phyloP scores from a whole-genome alignment of 2,329 filamentous ascomycete species.

The Ophiostoma novo-ulmi region DNA sequence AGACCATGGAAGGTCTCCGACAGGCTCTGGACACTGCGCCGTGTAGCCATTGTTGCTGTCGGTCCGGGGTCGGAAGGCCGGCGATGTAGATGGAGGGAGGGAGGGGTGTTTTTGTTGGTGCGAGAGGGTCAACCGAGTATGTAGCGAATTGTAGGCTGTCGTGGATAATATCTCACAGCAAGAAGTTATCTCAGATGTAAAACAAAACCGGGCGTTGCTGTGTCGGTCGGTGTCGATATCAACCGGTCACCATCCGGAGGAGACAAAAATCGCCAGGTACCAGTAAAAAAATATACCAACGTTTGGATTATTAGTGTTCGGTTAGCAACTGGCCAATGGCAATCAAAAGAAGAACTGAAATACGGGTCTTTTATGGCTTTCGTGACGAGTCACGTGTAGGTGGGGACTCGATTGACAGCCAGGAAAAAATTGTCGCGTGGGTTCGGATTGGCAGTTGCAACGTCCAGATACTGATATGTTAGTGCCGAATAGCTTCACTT shows the following conservation, averaged over 20 bases:
- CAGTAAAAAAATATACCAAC: background rate
- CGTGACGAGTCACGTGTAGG: constrained; percentile 7
- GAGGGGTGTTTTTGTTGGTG: background rate
- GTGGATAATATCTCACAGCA: background rate
- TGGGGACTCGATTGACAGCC: background rate
- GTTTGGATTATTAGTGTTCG: background rate
- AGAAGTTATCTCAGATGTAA: background rate
- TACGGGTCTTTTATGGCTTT: background rate
- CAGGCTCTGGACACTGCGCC: constrained; percentile 23
- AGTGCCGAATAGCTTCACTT: constrained; percentile 18
- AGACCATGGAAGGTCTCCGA: constrained; percentile 24
- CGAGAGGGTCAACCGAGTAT: background rate
- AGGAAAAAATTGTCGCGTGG: constrained; percentile 23
- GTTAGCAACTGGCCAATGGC: background rate
- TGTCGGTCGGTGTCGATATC: background rate
- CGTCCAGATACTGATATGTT: background rate
- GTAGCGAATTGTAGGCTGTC: too few relatives aligned
- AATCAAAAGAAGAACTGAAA: background rate
- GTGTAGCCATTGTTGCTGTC: constrained; percentile 25
- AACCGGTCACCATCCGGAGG: background rate
- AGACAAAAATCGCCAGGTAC: background rate
- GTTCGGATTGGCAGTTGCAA: constrained; percentile 6
- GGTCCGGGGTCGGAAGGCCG: background rate
- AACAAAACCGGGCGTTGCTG: background rate
- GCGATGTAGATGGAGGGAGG: background rate